Base-by-base conservation (phyloP, 768 basidiomycete species). In the Royoungia palumana region DNA sequence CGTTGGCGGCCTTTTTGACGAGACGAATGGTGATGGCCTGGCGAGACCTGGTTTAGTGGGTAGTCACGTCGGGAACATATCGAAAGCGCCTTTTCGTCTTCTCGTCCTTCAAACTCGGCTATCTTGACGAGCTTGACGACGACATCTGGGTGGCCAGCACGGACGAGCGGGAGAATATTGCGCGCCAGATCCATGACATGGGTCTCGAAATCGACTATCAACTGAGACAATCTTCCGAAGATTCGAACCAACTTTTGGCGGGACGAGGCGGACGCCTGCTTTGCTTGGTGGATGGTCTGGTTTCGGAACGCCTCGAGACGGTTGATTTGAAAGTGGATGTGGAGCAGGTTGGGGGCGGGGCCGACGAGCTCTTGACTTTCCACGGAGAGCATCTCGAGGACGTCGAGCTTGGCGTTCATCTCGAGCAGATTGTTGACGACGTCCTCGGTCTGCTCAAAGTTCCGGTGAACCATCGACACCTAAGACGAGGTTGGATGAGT, bases 271-370 rank as follows among this genome's bases (percentile, higher is more conserved):
- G 84, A 83, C 6, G 88, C 84, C 50, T n/a, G n/a, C n/a, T n/a
- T n/a, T n/a, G n/a, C n/a, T n/a, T n/a, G n/a, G n/a, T n/a, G n/a
- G n/a, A n/a, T 85, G 80, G 93, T 93, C 65, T 95, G 85, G 62
- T 97, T 98, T 2, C 94, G 82, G 70, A 99, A 99, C 3, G 79
- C 78, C 64, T 97, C 94, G 28, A 99, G 85, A 58, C 90, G 89
- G 53, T 87, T 94, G 51, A 97, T 81, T 51, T 93, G 89, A 64
- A 82, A 90, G 69, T 98, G 96, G 41, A 96, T 87, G 20, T 84
- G 74, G 39, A 99, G 84, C 22, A 99, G 78, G 64, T 96, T 92
- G 5, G 85, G 84, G 5, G 92, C 87, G 16, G 93, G 87, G 1
- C 94, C 93, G 35, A 87, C 69, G n/a, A 91, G 85, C 58, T 92